Conservation (phyloP, 2,329 filamentous ascomycete genomes). For the Fusarium pseudograminearum region DNA sequence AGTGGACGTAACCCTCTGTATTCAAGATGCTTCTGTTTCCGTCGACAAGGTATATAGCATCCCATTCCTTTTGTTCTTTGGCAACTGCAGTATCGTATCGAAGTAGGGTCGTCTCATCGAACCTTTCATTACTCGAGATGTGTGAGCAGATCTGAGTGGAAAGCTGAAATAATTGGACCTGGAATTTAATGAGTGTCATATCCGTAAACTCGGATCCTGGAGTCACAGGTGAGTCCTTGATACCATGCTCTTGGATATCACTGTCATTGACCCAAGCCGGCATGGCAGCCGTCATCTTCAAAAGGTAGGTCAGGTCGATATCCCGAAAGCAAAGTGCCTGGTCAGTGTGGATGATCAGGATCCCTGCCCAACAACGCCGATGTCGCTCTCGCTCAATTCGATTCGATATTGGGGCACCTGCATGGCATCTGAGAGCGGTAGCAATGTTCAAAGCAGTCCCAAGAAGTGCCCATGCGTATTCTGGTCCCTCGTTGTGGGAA, state of each 20-base stretch:
- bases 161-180: neutral
- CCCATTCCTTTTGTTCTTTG: slow-evolving; percentile 8
- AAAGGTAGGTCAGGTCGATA: slow-evolving; percentile 8
- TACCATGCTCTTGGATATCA: slow-evolving; percentile 1
- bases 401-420: neutral
- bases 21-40: neutral
- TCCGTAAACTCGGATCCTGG: neutral
- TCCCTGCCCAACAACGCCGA: slow-evolving; percentile 7
- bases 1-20: slow-evolving; percentile 14
- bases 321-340: slow-evolving; percentile 16
- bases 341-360: slow-evolving; percentile 2
- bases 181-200: slow-evolving; percentile 5
- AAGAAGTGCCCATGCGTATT: slow-evolving; percentile 20
- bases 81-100: neutral
- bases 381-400: neutral
- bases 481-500: slow-evolving; percentile 6
- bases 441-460: slow-evolving; percentile 16
- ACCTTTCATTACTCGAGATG: neutral
- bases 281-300: slow-evolving; percentile 22
- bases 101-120: neutral
- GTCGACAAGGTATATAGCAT: neutral
- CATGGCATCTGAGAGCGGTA: slow-evolving; percentile 1
- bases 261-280: slow-evolving; percentile 10
- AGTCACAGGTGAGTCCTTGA: accelerated
- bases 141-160: slow-evolving; percentile 6